A percentile compares a stretch with the other conserved stretches of the same genome.
Evolutionary conservation across 371 early-diverging fungal species (phyloP).

Genomic region (Mucor ambiguus): DNA sequence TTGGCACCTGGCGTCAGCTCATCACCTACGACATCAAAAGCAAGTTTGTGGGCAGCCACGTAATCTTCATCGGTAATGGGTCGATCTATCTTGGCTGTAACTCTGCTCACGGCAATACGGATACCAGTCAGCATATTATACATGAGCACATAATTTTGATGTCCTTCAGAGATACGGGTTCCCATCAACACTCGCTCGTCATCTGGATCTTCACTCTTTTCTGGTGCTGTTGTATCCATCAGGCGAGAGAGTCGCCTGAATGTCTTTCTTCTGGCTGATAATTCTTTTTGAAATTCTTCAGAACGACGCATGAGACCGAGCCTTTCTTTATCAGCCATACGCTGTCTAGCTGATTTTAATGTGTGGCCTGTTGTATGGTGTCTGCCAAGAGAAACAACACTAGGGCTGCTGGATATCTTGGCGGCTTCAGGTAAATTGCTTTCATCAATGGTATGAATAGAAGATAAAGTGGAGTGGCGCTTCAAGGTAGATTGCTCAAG

Average conservation of each 20-base stretch:
- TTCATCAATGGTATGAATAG: neutral
- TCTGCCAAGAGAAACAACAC: slow-evolving; percentile 22
- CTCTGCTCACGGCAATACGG: slow-evolving; percentile 81
- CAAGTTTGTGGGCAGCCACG: slow-evolving; percentile 86
- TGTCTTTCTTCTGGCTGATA: slow-evolving; percentile 40
- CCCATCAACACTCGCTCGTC: slow-evolving; percentile 64
- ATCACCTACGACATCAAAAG: slow-evolving; percentile 93
- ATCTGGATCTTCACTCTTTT: slow-evolving; percentile 13
- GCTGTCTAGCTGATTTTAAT: slow-evolving; percentile 31
- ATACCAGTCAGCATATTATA: slow-evolving; percentile 98
- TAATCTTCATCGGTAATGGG: slow-evolving; percentile 80
- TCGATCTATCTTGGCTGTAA: slow-evolving; percentile 81
- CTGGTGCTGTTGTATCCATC: slow-evolving; percentile 26
- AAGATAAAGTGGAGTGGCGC: slow-evolving; percentile 23
- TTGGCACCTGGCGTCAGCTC: slow-evolving; percentile 92
- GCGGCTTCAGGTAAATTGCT: neutral
- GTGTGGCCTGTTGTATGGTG: slow-evolving; percentile 50
- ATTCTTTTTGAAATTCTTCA: slow-evolving; percentile 47
- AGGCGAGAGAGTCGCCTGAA: slow-evolving; percentile 46
- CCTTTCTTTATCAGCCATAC: slow-evolving; percentile 31
- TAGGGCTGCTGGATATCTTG: neutral
- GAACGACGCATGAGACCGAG: slow-evolving; percentile 28
- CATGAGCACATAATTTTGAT: slow-evolving; percentile 86
- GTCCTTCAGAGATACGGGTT: slow-evolving; percentile 68
- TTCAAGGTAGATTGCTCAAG: slow-evolving; percentile 10